A percentile compares a stretch with the other conserved stretches of the same genome.
These are phyloP conservation scores for Xylariaceae sp. DNA, from an alignment of 2,329 filamentous ascomycete genomes.

Conservation along the genomic window DNA sequence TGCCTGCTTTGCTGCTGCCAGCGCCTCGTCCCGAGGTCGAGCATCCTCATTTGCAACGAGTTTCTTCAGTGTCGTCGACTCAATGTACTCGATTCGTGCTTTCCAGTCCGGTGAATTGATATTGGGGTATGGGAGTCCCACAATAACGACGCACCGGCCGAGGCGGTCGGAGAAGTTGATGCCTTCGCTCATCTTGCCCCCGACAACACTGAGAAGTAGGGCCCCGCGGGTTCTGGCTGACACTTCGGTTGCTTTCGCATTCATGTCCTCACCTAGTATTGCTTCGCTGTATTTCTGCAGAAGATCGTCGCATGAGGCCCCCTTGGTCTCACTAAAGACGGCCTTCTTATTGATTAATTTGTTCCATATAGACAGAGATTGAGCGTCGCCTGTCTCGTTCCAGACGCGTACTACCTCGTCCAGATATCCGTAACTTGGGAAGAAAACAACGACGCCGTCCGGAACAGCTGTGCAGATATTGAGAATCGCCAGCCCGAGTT, in stretches of 20 bases:
- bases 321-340: constrained; percentile 57
- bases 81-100: constrained; percentile 83
- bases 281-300: constrained; percentile 68
- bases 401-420: constrained; percentile 65
- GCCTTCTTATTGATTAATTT: constrained; percentile 55
- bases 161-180: constrained; percentile 96
- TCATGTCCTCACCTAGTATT: constrained; percentile 50
- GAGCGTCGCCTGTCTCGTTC: constrained; percentile 42
- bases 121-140: constrained; percentile 91
- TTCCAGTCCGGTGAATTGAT: constrained; percentile 87
- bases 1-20: constrained; percentile 47
- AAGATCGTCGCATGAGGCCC: constrained; percentile 60
- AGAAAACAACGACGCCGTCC: constrained; percentile 90
- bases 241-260: neutral
- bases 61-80: constrained; percentile 49
- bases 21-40: constrained; percentile 31
- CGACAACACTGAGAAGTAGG: constrained; percentile 83
- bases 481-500: constrained; percentile 70
- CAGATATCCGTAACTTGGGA: constrained; percentile 90
- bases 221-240: constrained; percentile 51
- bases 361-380: constrained; percentile 52
- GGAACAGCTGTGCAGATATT: constrained; percentile 71
- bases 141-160: constrained; percentile 83
- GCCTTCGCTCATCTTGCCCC: constrained; percentile 91
- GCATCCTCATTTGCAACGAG: constrained; percentile 30